Conservation (phyloP, 371 early-diverging fungal genomes). For the Vairimorpha necatrix region DNA sequence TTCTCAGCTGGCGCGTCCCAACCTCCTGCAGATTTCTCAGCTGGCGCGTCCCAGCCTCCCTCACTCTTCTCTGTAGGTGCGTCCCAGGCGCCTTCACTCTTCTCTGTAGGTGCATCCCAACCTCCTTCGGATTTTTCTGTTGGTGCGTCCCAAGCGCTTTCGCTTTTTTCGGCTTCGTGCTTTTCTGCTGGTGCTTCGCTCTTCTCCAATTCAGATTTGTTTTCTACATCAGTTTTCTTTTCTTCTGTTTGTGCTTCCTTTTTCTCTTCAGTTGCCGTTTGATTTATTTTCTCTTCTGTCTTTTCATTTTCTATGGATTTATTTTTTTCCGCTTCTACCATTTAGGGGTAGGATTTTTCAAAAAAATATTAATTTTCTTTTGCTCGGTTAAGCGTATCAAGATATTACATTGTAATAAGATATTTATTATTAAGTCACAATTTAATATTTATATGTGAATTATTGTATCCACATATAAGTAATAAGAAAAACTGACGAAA, state of each 20-base stretch:
- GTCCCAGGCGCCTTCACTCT: background rate
- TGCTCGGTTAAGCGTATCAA: too few relatives aligned
- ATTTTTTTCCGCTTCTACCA: background rate
- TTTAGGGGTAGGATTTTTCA: background rate
- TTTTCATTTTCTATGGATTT: background rate
- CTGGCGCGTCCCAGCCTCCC: background rate
- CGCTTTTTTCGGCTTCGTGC: background rate
- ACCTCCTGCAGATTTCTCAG: background rate
- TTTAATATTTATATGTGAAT: too few relatives aligned
- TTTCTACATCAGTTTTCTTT: background rate
- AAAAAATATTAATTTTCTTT: background rate
- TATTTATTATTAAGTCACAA: too few relatives aligned
- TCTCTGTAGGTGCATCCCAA: background rate
- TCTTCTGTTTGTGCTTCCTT: background rate
- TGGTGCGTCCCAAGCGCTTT: background rate
- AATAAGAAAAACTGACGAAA: too few relatives aligned
- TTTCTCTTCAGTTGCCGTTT: background rate
- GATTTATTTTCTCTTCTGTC: background rate
- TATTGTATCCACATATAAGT: too few relatives aligned
- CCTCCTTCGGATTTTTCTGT: slow-evolving; percentile 1
- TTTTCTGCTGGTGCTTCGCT: too few relatives aligned
- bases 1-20: background rate
- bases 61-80: background rate
- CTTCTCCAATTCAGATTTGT: background rate
- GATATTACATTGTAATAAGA: too few relatives aligned